Evolutionary conservation across 768 basidiomycete genomes (phyloP).

Genomic region (Hortiboletus flavorubellus): DNA sequence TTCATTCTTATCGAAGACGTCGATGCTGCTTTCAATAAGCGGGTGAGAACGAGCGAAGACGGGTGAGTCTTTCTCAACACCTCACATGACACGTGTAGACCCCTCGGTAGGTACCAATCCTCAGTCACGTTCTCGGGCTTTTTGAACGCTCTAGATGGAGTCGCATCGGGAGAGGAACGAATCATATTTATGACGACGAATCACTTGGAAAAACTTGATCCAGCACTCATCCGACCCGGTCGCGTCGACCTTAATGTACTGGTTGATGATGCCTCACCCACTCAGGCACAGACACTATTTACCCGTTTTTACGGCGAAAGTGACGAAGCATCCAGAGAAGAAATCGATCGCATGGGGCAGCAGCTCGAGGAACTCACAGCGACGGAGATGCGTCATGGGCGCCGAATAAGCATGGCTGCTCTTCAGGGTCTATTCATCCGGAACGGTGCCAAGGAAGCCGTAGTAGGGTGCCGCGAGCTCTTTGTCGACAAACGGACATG

Average conservation of each 20-base stretch:
- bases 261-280: conserved; percentile 82
- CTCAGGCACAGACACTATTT: conserved; percentile 77
- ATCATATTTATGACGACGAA: conserved; percentile 99
- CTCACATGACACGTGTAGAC: conserved; percentile 11
- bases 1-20: conserved; percentile 97
- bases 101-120: conserved; percentile 72
- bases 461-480: conserved; percentile 46
- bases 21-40: conserved; percentile 94
- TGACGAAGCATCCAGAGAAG: conserved; percentile 33
- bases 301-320: conserved; percentile 74
- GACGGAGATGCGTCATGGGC: conserved; percentile 48
- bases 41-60: conserved; percentile 86
- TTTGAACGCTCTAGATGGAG: conserved; percentile 94
- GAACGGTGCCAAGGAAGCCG: conserved; percentile 53
- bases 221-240: conserved; percentile 93
- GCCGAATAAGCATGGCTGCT: conserved; percentile 89
- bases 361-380: conserved; percentile 53
- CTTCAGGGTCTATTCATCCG: conserved; percentile 95
- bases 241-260: conserved; percentile 85
- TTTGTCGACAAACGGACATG: conserved; percentile 31
- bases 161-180: conserved; percentile 96
- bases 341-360: conserved; percentile 45
- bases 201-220: conserved; percentile 83
- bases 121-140: conserved; percentile 97
- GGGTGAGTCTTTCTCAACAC: conserved; percentile 54